These are phyloP conservation scores for Yamadazyma scolyti DNA, from an alignment of 805 yeast species.

Conservation along the genomic window DNA sequence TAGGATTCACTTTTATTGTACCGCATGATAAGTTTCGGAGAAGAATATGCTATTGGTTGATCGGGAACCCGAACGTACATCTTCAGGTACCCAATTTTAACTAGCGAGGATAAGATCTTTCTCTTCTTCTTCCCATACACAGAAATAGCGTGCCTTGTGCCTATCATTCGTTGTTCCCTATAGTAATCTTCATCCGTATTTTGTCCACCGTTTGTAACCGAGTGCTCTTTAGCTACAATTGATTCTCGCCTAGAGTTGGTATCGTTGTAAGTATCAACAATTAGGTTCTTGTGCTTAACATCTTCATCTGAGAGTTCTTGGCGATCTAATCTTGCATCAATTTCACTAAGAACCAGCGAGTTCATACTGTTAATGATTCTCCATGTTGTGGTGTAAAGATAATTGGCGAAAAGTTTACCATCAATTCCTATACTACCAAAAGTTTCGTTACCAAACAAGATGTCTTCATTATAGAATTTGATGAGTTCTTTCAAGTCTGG, in stretches of 20 bases:
- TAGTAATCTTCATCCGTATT: conserved; percentile 7
- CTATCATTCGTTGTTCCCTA: conserved; percentile 23
- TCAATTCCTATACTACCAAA: conserved; percentile 31
- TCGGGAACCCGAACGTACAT: conserved; percentile 31
- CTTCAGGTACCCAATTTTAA: conserved; percentile 31
- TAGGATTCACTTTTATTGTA: conserved; percentile 23
- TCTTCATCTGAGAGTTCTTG: conserved; percentile 24
- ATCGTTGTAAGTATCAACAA: conserved; percentile 8
- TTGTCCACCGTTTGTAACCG: background rate
- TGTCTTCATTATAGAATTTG: conserved; percentile 20
- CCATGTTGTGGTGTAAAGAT: conserved; percentile 30
- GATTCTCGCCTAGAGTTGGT: conserved; percentile 5
- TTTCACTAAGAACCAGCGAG: conserved; percentile 32
- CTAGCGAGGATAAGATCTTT: conserved; percentile 27
- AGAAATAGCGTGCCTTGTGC: conserved; percentile 17
- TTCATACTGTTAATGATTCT: conserved; percentile 23
- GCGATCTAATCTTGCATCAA: conserved; percentile 25
- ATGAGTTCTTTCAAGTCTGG: conserved; percentile 33
- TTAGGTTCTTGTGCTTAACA: conserved; percentile 30
- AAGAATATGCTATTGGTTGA: conserved; percentile 30
- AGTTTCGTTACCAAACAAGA: conserved; percentile 23
- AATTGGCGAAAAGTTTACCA: conserved; percentile 27
- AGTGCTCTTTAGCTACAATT: conserved; percentile 8
- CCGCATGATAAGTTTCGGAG: conserved; percentile 34
- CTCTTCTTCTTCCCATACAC: conserved; percentile 36